Conservation (phyloP, 139 green algal genomes). For the Desmodesmus armatus region DNA sequence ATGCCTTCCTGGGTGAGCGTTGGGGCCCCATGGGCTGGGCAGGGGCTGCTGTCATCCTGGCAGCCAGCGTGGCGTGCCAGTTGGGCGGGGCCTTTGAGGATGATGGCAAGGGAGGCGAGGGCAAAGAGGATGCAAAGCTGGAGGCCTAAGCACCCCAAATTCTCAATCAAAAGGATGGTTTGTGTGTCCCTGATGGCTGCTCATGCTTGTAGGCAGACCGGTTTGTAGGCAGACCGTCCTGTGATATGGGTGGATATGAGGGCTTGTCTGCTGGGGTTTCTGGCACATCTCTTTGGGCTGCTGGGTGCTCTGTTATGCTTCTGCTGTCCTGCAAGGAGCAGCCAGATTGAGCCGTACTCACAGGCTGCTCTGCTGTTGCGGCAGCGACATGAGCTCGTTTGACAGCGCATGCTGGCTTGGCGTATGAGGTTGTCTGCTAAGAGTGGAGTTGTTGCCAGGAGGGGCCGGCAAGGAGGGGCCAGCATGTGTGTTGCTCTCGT, state of each 20-base stretch:
- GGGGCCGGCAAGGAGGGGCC: no score
- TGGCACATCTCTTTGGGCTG: background rate
- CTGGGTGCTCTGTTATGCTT: no score
- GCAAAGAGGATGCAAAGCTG: background rate
- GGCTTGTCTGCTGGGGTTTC: background rate
- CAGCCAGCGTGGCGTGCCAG: conserved; percentile 65
- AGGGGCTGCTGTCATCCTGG: conserved; percentile 74
- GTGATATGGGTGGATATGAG: background rate
- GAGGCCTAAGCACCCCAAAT: background rate
- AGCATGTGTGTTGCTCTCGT: no score
- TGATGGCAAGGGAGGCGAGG: background rate
- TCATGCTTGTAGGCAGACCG: background rate
- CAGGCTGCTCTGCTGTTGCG: no score
- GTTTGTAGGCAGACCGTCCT: background rate
- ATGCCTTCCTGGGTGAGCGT: conserved; percentile 72
- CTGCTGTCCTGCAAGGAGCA: no score
- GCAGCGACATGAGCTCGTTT: no score
- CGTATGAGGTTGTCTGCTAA: no score
- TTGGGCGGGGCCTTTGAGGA: conserved; percentile 2
- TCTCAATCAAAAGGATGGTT: no score
- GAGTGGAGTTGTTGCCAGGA: no score
- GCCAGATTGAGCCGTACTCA: no score
- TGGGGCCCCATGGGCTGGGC: conserved; percentile 70
- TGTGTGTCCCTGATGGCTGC: no score
- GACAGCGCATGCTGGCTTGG: no score